These are phyloP conservation scores for Leccinum fibrillosum DNA, from an alignment of 768 basidiomycete species.

Conservation along the genomic window DNA sequence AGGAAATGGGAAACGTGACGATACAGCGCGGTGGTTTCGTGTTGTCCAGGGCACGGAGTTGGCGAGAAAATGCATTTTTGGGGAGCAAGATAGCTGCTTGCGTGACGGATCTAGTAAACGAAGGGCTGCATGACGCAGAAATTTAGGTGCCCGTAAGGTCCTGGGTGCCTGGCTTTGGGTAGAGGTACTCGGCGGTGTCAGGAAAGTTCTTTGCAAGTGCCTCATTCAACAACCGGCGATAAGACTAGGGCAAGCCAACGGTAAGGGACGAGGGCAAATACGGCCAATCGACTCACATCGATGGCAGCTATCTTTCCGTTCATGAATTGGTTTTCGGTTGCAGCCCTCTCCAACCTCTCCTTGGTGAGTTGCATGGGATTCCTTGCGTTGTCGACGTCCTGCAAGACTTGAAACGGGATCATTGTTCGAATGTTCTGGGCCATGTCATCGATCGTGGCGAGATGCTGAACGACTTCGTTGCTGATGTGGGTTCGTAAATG, in stretches of 20 bases:
- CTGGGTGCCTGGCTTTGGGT: conserved; percentile 8
- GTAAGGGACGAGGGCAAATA: neutral
- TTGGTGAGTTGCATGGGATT: conserved; percentile 83
- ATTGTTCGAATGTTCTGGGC: conserved; percentile 56
- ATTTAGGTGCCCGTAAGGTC: conserved; percentile 13
- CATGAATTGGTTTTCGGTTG: conserved; percentile 90
- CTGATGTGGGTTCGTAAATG: conserved; percentile 34
- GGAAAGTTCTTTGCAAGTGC: conserved; percentile 73
- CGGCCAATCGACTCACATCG: conserved; percentile 42
- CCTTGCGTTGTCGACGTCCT: conserved; percentile 74
- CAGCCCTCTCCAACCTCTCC: conserved; percentile 76
- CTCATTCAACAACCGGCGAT: conserved; percentile 63
- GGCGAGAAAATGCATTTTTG: neutral
- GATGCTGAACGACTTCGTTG: conserved; percentile 71
- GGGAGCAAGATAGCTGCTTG: neutral
- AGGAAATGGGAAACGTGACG: conserved; percentile 2
- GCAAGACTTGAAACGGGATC: conserved; percentile 72
- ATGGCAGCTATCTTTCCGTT: conserved; percentile 84
- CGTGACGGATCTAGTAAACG: conserved; percentile 1
- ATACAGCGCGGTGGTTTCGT: neutral
- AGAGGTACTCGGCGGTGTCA: conserved; percentile 37
- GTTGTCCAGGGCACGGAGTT: conserved; percentile 8
- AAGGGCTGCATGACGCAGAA: neutral
- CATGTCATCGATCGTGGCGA: conserved; percentile 66
- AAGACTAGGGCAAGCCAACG: conserved; percentile 47